Evolutionary conservation across 2,329 filamentous ascomycete genomes (phyloP).

Genomic region (Fusarium sp.): DNA sequence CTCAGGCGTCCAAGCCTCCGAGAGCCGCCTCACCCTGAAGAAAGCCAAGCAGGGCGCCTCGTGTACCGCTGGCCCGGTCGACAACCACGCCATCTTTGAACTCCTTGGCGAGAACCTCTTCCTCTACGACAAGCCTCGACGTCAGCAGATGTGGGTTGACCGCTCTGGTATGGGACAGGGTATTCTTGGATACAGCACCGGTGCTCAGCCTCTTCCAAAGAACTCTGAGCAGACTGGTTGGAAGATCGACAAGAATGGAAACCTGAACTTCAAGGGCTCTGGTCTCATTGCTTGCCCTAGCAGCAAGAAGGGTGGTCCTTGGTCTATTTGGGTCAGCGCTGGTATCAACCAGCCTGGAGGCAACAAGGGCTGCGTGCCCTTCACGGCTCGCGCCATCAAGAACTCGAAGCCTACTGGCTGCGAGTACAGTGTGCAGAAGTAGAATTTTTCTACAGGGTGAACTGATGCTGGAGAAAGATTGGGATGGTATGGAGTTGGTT

Average conservation of each 20-base stretch:
- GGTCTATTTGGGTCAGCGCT: not conserved
- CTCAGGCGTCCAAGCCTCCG: constrained; percentile 57
- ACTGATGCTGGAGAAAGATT: not conserved
- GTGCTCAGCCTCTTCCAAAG: constrained; percentile 51
- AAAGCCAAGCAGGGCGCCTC: constrained; percentile 59
- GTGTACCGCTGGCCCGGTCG: constrained; percentile 56
- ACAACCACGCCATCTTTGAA: constrained; percentile 62
- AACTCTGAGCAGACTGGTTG: constrained; percentile 63
- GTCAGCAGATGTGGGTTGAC: constrained; percentile 66
- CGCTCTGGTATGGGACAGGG: constrained; percentile 71
- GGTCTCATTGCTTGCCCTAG: not conserved
- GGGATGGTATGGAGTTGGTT: not conserved
- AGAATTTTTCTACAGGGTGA: not conserved
- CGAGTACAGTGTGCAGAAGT: not conserved
- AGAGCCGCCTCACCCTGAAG: constrained; percentile 58
- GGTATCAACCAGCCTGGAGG: not conserved
- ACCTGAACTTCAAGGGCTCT: constrained; percentile 51
- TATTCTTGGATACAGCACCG: constrained; percentile 63
- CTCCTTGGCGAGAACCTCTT: constrained; percentile 59
- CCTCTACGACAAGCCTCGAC: constrained; percentile 55
- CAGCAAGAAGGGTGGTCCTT: not conserved
- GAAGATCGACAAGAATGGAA: constrained; percentile 54
- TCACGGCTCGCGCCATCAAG: not conserved
- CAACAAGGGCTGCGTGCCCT: not conserved
- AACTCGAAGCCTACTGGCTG: not conserved